Conservation (phyloP, 768 basidiomycete genomes). For the Russula compacta region DNA sequence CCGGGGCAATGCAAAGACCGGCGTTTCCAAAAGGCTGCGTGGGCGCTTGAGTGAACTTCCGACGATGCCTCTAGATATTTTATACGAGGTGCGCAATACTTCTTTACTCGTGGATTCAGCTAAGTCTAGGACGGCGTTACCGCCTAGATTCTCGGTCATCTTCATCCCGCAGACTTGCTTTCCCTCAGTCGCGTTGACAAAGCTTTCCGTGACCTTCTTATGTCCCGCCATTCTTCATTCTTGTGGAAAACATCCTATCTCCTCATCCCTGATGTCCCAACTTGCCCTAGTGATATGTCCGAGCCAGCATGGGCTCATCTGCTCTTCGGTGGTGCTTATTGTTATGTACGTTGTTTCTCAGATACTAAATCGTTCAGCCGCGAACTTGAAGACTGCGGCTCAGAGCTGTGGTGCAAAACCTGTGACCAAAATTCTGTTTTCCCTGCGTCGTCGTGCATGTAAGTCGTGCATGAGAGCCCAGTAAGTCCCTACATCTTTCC, state of each 20-base stretch:
- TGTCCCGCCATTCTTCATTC: constrained; percentile 17
- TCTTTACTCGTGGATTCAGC: neutral
- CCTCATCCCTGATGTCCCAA: neutral
- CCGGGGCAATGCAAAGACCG: neutral
- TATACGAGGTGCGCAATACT: constrained; percentile 22
- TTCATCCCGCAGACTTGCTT: constrained; percentile 28
- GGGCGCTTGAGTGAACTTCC: constrained; percentile 14
- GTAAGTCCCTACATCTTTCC: neutral
- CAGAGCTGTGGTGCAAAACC: constrained; percentile 15
- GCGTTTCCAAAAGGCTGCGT: neutral
- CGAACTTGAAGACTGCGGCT: neutral
- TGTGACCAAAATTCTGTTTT: constrained; percentile 9
- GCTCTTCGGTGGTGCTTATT: constrained; percentile 13
- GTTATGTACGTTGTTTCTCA: constrained; percentile 1
- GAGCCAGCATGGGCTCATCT: constrained; percentile 9
- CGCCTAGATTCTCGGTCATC: constrained; percentile 25
- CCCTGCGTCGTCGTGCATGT: constrained; percentile 14
- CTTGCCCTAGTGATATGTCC: constrained; percentile 10
- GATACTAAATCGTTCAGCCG: neutral
- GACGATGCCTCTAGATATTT: constrained; percentile 24
- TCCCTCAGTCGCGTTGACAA: constrained; percentile 25
- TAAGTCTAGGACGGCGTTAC: neutral
- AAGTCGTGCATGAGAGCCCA: constrained; percentile 7
- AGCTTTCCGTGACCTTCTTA: constrained; percentile 24
- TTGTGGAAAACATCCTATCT: constrained; percentile 23